Base-by-base conservation (phyloP, 2,329 filamentous ascomycete genomes). In the Fusarium sp. region DNA sequence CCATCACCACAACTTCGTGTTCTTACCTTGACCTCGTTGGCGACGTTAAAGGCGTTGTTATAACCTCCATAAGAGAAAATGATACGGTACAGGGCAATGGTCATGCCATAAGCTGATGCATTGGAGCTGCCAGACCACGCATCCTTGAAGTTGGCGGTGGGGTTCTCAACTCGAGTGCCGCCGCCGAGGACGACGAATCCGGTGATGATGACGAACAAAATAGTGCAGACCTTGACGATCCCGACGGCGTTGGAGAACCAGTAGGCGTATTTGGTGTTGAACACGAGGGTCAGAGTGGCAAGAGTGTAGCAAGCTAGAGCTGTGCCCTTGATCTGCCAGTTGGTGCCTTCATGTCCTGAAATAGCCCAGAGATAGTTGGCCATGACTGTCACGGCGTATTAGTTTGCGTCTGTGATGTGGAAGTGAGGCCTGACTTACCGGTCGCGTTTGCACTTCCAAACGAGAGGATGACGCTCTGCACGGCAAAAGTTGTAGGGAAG, bases 391-490 rank as follows among this genome's bases (percentile, higher is more conserved):
- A 42, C 2, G 2, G 0, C 22, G 22, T 10, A 20, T 58, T 40
- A 58, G 56, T 20, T 11, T 40, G 10, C 22, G 3, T 3, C 8
- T 27, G 10, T 2, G 13, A 27, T 47, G 52, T 35, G 3, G 20
- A 3, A 56, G 2, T 5, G n/a, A 22, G 6, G 11, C 3, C 25
- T 6, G 2, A 45, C 66, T 63, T 29, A 73, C 76, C 74, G 61
- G 93, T 88, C 2, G 90, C 86, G 79, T 93, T 93, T 60, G 89
- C 89, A 75, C 90, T 91, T 74, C 88, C 89, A 74, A 93, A 93
- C 0, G 91, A 92, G n/a, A 93, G 83, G 2, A 91, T 79, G 2
- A 93, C 89, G 0, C 87, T 86, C 78, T 91, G 89, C 6, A 92
- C 87, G 0, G 91, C 91, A 79, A 91, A 93, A 0, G 90, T 85